Evolutionary conservation across 179 eudicot genomes (phyloP), one percentile per base, ranked within the genome.

Genomic region (Silene coronaria): DNA sequence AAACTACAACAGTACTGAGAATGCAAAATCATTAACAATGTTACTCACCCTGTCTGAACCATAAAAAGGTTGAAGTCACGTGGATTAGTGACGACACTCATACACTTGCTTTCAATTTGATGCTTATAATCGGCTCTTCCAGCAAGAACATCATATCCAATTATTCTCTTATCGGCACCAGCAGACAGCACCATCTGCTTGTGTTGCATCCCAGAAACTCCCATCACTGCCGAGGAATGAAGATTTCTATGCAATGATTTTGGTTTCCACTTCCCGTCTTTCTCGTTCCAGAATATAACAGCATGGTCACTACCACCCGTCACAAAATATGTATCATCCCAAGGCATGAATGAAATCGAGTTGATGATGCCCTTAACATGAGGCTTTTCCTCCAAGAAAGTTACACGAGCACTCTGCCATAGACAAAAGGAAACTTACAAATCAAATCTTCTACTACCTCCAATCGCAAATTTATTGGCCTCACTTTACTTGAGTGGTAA

Each of bases 301-400:
- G 91, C 96, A 77, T 95, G 99, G 79, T 95, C 99, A 85, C 96
- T 92, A 73, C 99, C 99, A 61, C 93, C 96, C 23, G 95, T 92
- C 46, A 82, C 89, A 81, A 95, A 95, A 75, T 70, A 88, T 67
- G 74, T 78, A 75, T 89, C 86, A 21, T 91, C 92, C 97, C 99
- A 95, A 28, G 99, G 97, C 96, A 88, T 89, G 84, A 95, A 95
- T 57, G 76, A 73, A 68, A 95, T 82, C 86, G 79, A 88, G 88
- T 95, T 95, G 67, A 95, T 86, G 75, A 92, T 89, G 72, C 99
- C 99, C 85, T 89, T 92, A 26, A 83, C 68, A 67, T 95, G 97
- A 42, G 97, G 99, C 82, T 89, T 95, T 73, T 88, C 92, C 78
- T 85, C 84, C 74, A 95, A 80, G 87, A 89, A 95, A 34, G 76